Evolutionary conservation across 306 rosid species (phyloP).

Genomic region (Sophora flavescens): DNA sequence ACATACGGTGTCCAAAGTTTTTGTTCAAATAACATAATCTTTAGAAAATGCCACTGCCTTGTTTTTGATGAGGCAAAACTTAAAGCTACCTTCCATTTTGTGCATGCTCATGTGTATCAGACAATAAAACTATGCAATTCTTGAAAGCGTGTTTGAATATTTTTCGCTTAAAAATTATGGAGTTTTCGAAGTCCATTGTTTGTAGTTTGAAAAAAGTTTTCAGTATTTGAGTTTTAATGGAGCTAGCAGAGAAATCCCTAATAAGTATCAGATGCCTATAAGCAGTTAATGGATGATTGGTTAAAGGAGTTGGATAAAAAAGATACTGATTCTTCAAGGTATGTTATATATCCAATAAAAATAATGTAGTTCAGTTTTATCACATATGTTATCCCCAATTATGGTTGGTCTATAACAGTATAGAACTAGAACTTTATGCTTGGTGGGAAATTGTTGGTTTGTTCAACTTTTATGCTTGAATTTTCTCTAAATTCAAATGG

Average conservation of each 20-base stretch:
- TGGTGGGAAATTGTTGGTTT: slow-evolving; percentile 2
- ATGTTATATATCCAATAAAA: slow-evolving; percentile 62
- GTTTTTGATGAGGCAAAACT: too few species aligned
- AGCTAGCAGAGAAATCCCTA: slow-evolving; percentile 41
- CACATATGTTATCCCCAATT: not conserved
- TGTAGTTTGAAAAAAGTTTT: slow-evolving; percentile 32
- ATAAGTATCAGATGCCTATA: slow-evolving; percentile 38
- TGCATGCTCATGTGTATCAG: slow-evolving; percentile 98
- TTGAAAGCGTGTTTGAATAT: slow-evolving; percentile 91
- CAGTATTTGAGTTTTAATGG: slow-evolving; percentile 45
- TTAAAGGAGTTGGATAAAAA: slow-evolving; percentile 86
- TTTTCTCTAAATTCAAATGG: slow-evolving; percentile 28
- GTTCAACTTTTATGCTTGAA: not conserved
- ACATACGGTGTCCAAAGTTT: too few species aligned
- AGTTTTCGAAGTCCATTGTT: slow-evolving; percentile 52
- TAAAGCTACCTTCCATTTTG: slow-evolving; percentile 37
- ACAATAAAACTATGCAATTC: slow-evolving; percentile 99
- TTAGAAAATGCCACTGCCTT: too few species aligned
- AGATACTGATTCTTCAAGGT: slow-evolving; percentile 63
- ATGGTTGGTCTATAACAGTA: not conserved
- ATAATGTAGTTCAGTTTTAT: slow-evolving; percentile 59
- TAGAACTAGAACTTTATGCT: not conserved
- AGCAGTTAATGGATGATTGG: slow-evolving; percentile 86
- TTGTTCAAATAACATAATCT: too few species aligned
- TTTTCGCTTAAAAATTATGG: slow-evolving; percentile 70